Percentiles rank a stretch among this genome's conserved stretches.
phyloP scores from a whole-genome alignment of 2,329 filamentous ascomycete species.

The Cercospora sp. region DNA sequence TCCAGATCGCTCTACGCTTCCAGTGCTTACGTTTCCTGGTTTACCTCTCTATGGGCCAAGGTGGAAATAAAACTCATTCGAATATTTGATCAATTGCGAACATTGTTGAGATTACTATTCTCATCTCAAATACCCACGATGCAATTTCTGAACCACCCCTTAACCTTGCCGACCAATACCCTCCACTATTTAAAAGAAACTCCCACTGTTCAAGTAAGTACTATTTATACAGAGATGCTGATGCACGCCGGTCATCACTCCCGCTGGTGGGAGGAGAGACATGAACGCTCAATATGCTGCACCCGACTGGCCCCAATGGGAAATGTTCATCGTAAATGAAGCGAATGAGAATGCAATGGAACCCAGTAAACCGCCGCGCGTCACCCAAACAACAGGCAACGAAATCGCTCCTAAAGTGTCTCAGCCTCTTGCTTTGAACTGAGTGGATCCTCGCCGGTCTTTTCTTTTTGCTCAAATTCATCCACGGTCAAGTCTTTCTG shows the following conservation, averaged over 20 bases:
- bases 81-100: not conserved
- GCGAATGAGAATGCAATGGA: not conserved
- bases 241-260: not conserved
- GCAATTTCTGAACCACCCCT: not conserved
- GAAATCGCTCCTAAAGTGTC: constrained; percentile 12
- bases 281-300: constrained; percentile 5
- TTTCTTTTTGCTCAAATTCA: constrained; percentile 21
- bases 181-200: not conserved
- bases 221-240: constrained; percentile 1
- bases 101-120: not conserved
- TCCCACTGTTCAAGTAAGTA: not conserved
- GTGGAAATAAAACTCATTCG: not conserved
- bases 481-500: constrained; percentile 17
- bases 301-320: not conserved
- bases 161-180: not conserved
- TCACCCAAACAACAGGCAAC: constrained; percentile 5
- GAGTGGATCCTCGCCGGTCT: constrained; percentile 7
- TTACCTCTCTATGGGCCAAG: not conserved
- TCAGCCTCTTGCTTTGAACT: constrained; percentile 9
- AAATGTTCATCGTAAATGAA: not conserved
- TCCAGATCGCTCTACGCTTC: not conserved
- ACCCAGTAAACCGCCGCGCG: not conserved
- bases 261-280: not conserved
- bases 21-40: not conserved
- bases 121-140: not conserved